These are phyloP conservation scores for Cercospora citrullina DNA, from an alignment of 2,329 filamentous ascomycete species.

Conservation along the genomic window DNA sequence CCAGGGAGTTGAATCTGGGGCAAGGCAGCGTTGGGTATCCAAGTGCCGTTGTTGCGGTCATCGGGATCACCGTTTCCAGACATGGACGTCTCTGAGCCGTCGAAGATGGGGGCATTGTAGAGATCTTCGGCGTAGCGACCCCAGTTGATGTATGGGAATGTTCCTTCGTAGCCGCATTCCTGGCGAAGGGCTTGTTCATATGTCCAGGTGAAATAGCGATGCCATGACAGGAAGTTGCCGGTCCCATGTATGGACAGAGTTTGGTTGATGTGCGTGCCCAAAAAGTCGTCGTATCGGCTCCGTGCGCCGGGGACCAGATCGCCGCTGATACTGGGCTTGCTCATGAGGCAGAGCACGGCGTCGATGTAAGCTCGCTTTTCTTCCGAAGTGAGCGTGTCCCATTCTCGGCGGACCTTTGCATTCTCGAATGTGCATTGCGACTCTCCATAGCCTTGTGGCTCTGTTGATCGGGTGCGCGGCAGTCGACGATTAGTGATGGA, in stretches of 20 bases:
- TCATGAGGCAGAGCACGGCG: constrained; percentile 36
- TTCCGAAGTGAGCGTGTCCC: constrained; percentile 35
- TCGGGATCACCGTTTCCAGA: constrained; percentile 32
- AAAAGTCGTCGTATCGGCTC: constrained; percentile 28
- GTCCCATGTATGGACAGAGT: constrained; percentile 27
- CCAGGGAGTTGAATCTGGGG: constrained; percentile 42
- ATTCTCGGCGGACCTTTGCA: constrained; percentile 46
- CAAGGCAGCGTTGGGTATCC: constrained; percentile 11
- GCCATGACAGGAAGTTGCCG: constrained; percentile 42
- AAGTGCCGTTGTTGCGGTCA: constrained; percentile 8
- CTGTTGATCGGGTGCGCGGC: background rate
- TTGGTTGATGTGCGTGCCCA: constrained; percentile 36
- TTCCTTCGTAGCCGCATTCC: constrained; percentile 49
- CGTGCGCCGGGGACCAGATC: constrained; percentile 33
- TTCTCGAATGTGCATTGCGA: constrained; percentile 36
- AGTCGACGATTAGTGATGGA: background rate
- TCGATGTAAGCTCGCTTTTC: constrained; percentile 36
- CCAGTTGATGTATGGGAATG: constrained; percentile 34
- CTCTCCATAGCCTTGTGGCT: background rate
- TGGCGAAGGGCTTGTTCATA: constrained; percentile 46
- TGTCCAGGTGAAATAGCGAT: constrained; percentile 46
- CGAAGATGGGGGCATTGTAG: constrained; percentile 54
- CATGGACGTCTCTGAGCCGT: constrained; percentile 52
- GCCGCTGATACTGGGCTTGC: constrained; percentile 31
- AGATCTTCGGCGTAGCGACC: constrained; percentile 48